phyloP scores from a whole-genome alignment of 2,329 filamentous ascomycete species.

The Aureobasidium sp. region DNA sequence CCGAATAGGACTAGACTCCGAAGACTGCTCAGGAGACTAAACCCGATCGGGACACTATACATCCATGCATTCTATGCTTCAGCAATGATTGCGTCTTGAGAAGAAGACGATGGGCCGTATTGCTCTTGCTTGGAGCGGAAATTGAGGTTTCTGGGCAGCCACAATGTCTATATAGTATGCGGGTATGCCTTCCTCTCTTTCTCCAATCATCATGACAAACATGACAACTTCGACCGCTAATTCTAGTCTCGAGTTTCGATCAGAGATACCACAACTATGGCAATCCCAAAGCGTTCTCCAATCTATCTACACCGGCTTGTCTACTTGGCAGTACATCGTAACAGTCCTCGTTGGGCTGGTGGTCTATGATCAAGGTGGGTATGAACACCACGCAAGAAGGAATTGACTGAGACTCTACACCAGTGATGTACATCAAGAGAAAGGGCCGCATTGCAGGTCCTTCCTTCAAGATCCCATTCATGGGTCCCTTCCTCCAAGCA shows the following conservation, averaged over 20 bases:
- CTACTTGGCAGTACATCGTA: not conserved
- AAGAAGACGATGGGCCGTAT: not conserved
- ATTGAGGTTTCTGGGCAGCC: too few relatives aligned
- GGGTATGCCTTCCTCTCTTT: not conserved
- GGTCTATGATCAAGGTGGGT: not conserved
- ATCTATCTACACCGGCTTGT: not conserved
- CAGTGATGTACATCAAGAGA: conserved; percentile 8
- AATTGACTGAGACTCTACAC: not conserved
- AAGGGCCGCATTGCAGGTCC: conserved; percentile 42
- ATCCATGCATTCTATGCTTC: not conserved
- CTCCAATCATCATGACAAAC: not conserved
- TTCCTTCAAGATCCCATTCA: conserved; percentile 42
- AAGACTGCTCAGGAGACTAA: not conserved
- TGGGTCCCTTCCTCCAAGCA: conserved; percentile 83
- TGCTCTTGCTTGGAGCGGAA: not conserved
- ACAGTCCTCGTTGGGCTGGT: not conserved
- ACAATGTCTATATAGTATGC: not conserved
- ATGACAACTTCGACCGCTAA: not conserved
- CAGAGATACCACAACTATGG: not conserved
- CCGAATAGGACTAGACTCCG: conserved; percentile 4
- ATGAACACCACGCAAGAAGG: too few relatives aligned
- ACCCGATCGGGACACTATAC: not conserved
- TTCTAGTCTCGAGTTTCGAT: not conserved
- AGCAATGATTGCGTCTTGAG: not conserved
- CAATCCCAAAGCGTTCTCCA: not conserved